Evolutionary conservation across 305 asterid species (phyloP).

Genomic region (Solanum hybrid): DNA sequence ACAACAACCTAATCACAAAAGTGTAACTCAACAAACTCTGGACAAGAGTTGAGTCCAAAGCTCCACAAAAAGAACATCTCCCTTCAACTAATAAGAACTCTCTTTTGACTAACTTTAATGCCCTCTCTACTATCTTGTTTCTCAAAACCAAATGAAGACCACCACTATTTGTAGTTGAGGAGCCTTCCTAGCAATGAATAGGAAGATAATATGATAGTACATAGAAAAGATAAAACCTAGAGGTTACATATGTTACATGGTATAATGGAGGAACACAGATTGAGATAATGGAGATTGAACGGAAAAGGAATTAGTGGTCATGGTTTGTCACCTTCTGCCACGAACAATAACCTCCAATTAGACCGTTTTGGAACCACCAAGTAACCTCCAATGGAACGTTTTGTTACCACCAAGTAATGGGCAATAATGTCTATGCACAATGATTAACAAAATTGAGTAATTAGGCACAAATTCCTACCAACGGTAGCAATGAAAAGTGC

Average conservation of each 20-base stretch:
- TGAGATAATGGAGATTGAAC: neutral
- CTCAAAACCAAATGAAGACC: neutral
- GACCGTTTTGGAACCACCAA: no score
- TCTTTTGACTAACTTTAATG: neutral
- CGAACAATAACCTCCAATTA: neutral
- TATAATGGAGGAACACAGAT: neutral
- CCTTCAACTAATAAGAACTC: no score
- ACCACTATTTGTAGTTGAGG: neutral
- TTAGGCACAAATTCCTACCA: neutral
- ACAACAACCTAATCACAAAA: neutral
- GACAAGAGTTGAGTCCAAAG: neutral
- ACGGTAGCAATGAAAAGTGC: neutral
- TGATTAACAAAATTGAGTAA: neutral
- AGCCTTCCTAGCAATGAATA: neutral
- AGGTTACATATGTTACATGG: neutral
- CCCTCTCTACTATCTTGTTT: neutral
- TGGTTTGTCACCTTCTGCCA: no score
- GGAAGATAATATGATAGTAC: neutral
- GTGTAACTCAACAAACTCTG: no score
- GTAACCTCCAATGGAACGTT: neutral
- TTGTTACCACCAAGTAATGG: neutral
- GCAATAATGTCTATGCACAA: neutral
- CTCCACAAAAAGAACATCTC: neutral
- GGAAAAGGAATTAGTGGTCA: no score
- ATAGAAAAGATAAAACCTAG: neutral